Base-by-base conservation (phyloP, 1,284 basidiomycete species). In the Paramarasmius palmivorus region DNA sequence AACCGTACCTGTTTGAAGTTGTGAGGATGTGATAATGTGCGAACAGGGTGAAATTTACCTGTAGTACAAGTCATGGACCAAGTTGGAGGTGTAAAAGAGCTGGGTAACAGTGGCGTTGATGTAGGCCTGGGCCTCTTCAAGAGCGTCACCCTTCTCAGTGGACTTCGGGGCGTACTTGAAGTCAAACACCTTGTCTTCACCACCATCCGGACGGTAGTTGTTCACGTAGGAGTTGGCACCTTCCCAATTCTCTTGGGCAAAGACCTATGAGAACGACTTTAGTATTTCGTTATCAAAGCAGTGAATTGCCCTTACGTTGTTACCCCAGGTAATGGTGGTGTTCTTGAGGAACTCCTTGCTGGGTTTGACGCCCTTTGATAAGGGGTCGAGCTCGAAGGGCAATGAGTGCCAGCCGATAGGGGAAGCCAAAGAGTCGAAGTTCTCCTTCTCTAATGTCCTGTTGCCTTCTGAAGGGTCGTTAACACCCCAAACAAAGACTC, bases 71-170 rank as follows among this genome's bases (percentile, higher is more conserved):
- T 92, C 88, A 60, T 90, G 88, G 6, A 88, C 79, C 77, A 89
- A 73, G 78, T 98, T 98, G 67, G 79, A 80, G 20, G 94, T 97
- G 77, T 95, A 97, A 81, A 97, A 97, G 35, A 97, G 77, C 71
- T 98, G 93, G 1, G 94, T 84, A 53, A 96, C 74, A 9, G 92
- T 90, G 15, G 86, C 76, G 70, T 97, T 92, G 71, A 95, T 88
- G 72, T 93, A 93, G 61, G 84, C 82, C 76, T 84, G 80, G 2
- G 90, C 89, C 59, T 88, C 86, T 19, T 73, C 76, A 57, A 83
- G 74, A 2, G 85, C 78, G 19, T 79, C 77, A 10, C 73, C 61
- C 35, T 69, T 70, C 40, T 81, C 74, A 1, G 80, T 81, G 50
- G 69, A 57, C 61, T 77, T 65, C 3, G 89, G 86, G 46, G 75